These are phyloP conservation scores for Crithidia expoeki DNA, from an alignment of 208 protist genomes.

Conservation along the genomic window DNA sequence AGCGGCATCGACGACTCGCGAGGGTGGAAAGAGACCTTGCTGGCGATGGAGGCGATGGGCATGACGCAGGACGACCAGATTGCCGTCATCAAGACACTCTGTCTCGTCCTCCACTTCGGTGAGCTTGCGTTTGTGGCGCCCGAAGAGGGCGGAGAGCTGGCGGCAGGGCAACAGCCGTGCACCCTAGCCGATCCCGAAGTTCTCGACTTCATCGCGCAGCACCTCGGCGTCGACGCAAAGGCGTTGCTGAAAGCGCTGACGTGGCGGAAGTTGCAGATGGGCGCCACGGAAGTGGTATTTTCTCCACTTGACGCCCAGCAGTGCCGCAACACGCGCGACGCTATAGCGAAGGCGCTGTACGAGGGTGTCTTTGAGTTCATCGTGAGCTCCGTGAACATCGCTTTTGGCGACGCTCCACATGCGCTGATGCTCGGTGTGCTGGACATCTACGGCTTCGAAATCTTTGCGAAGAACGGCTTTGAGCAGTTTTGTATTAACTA, in stretches of 20 bases:
- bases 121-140: conserved; percentile 88
- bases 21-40: conserved; percentile 76
- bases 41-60: conserved; percentile 93
- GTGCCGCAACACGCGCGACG: conserved; percentile 91
- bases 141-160: conserved; percentile 33
- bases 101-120: conserved; percentile 95
- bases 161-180: conserved; percentile 36
- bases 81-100: conserved; percentile 83
- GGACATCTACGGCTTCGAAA: conserved; percentile 98
- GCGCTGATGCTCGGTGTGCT: conserved; percentile 92
- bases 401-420: conserved; percentile 68
- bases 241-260: conserved; percentile 65
- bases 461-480: conserved; percentile 96
- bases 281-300: conserved; percentile 61
- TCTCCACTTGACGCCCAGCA: conserved; percentile 76
- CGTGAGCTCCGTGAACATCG: conserved; percentile 93
- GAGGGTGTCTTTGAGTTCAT: conserved; percentile 96
- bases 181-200: conserved; percentile 33
- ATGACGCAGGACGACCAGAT: conserved; percentile 77
- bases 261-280: conserved; percentile 67
- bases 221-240: conserved; percentile 58
- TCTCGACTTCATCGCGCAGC: conserved; percentile 53
- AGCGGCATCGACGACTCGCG: conserved; percentile 71
- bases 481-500: conserved; percentile 99
- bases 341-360: conserved; percentile 95